A percentile compares a stretch with the other conserved stretches of the same genome.
phyloP scores from a whole-genome alignment of 176 grass and related monocot genomes.

The Carex scoparia region DNA sequence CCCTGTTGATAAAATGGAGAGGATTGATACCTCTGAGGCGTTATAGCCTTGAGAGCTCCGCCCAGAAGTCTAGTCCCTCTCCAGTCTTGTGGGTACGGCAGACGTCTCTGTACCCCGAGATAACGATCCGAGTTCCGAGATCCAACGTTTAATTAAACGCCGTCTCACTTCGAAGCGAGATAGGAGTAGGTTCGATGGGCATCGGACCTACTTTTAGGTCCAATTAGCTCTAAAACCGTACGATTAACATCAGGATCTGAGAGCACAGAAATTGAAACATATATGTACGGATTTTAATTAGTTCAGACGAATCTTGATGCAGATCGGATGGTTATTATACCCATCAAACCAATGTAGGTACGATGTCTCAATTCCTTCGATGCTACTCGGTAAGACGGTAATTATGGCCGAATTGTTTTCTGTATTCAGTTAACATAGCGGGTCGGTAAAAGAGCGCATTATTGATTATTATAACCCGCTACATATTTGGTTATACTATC shows the following conservation, averaged over 20 bases:
- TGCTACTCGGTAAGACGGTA: not conserved
- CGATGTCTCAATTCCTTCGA: not conserved
- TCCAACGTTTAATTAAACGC: not conserved
- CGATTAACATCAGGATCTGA: no score
- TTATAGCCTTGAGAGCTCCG: conserved; percentile 11
- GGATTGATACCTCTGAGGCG: not conserved
- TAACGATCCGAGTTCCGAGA: not conserved
- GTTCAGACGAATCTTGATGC: no score
- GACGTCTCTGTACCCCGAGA: not conserved
- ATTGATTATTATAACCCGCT: no score
- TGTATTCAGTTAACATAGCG: not conserved
- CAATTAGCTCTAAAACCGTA: no score
- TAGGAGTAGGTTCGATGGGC: no score
- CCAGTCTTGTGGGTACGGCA: not conserved
- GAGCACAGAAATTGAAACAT: no score
- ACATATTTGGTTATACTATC: not conserved
- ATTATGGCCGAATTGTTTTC: not conserved
- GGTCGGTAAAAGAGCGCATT: not conserved
- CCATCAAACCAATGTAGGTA: no score
- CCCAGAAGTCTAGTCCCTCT: not conserved
- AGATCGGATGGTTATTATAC: no score
- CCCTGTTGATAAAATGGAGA: not conserved
- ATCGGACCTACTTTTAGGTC: no score
- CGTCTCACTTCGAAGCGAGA: not conserved
- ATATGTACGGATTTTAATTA: no score